Evolutionary conservation across 176 grass and related monocot genomes (phyloP).

Genomic region (Saccharum spontaneum): DNA sequence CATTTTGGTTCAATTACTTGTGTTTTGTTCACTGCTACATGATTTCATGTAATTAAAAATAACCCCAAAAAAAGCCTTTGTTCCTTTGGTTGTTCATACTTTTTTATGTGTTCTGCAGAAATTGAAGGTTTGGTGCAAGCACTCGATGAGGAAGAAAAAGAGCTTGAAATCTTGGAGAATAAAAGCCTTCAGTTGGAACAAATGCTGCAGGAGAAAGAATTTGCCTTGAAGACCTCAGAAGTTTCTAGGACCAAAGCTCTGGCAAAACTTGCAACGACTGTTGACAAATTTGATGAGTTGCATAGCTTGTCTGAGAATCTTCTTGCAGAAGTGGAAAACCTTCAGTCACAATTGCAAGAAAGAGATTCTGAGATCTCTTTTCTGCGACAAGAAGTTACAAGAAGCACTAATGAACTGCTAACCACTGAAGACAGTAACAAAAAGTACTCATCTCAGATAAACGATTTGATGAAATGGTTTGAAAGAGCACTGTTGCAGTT

Average conservation of each 20-base stretch:
- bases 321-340: conserved; percentile 87
- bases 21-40: conserved; percentile 10
- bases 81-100: conserved; percentile 28
- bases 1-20: conserved; percentile 22
- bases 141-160: conserved; percentile 95
- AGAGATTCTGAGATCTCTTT: conserved; percentile 92
- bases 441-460: conserved; percentile 60
- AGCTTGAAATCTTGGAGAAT: conserved; percentile 74
- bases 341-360: conserved; percentile 81
- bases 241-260: conserved; percentile 70
- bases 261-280: conserved; percentile 78
- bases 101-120: conserved; percentile 54
- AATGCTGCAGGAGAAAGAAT: conserved; percentile 71
- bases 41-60: conserved; percentile 5
- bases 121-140: conserved; percentile 97
- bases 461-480: conserved; percentile 69
- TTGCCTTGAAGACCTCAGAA: conserved; percentile 72
- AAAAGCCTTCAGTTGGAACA: conserved; percentile 66
- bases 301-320: conserved; percentile 93
- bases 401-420: conserved; percentile 84
- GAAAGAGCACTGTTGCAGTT: conserved; percentile 63
- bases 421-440: conserved; percentile 79
- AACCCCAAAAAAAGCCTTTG: not conserved
- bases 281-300: conserved; percentile 95
- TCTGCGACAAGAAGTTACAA: conserved; percentile 90